Base-by-base conservation (phyloP, 306 rosid genomes). In the Inga leiocalycina region DNA sequence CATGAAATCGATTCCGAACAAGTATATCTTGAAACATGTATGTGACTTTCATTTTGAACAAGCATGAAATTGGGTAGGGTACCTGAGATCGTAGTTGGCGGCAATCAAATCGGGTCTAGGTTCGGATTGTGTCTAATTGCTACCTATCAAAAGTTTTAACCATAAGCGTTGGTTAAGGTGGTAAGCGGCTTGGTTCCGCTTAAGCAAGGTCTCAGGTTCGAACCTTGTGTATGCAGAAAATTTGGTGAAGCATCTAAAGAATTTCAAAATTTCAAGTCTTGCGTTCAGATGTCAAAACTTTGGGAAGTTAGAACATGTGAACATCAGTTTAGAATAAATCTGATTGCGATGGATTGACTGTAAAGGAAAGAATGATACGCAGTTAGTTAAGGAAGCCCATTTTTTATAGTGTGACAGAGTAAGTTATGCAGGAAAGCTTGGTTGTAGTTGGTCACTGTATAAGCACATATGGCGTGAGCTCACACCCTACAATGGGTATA, bases 401-500 rank as follows among this genome's bases (percentile, higher is more conserved):
- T 30, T 27, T 30, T 30, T 14, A 19, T 30, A 64, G 37, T 13
- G 41, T 64, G 41, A 13, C 59, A 48, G 15, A 12, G 34, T 68
- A 34, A 20, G 46, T n/a, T 27, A 27, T 30, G 1, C 14, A 82
- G 57, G 35, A 44, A 49, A 64, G 44, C 22, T 16, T 45, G 19
- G 72, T 41, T 10, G 59, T 62, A 45, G 64, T 59, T 2, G 90
- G 88, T 34, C 95, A 97, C 75, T 97, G 98, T 45, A 94, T 83
- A 74, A 92, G 97, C 17, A 97, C 97, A 86, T 94, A 94, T 8
- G 99, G 99, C 78, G 97, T 90, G 87, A 97, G 98, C 84, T 97
- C 99, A 83, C 97, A 91, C 32, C 99, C 99, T 30, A 94, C 98
- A 89, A 97, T 94, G 88, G 99, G 99, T 81, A 92, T 97, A 52